A percentile compares a stretch with the other conserved stretches of the same genome.
These are phyloP conservation scores for Populus hybrid DNA, from an alignment of 441 rosid genomes.

Conservation along the genomic window DNA sequence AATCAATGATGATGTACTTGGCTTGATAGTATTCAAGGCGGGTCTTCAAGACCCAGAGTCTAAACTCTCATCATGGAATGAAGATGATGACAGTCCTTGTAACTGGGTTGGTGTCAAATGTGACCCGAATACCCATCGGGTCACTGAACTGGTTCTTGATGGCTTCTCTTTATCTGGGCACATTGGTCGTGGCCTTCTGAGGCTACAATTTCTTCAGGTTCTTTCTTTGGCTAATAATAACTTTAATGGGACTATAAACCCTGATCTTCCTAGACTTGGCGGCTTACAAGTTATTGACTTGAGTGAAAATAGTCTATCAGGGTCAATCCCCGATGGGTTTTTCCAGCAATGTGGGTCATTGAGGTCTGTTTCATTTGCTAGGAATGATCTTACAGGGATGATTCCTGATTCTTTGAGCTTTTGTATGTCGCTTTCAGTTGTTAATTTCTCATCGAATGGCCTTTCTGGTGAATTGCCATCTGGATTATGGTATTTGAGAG, in stretches of 20 bases:
- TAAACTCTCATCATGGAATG: constrained; percentile 76
- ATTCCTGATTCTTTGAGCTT: constrained; percentile 65
- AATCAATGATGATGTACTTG: constrained; percentile 85
- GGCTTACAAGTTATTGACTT: constrained; percentile 53
- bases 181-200: constrained; percentile 72
- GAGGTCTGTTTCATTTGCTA: constrained; percentile 67
- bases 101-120: constrained; percentile 78
- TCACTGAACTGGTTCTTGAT: constrained; percentile 59
- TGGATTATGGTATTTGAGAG: constrained; percentile 62
- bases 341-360: constrained; percentile 86
- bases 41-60: constrained; percentile 72
- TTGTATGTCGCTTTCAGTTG: constrained; percentile 45
- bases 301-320: constrained; percentile 34
- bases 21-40: constrained; percentile 85
- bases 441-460: constrained; percentile 71
- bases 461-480: constrained; percentile 65
- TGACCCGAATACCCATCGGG: constrained; percentile 55
- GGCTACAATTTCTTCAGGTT: constrained; percentile 62
- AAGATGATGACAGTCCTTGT: constrained; percentile 71
- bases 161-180: constrained; percentile 85
- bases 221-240: constrained; percentile 67
- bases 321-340: constrained; percentile 66
- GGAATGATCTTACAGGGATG: constrained; percentile 59
- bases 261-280: constrained; percentile 51
- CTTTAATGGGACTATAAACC: constrained; percentile 65